These are phyloP conservation scores for Pythium monospermum DNA, from an alignment of 352 stramenopile genomes.

Conservation along the genomic window DNA sequence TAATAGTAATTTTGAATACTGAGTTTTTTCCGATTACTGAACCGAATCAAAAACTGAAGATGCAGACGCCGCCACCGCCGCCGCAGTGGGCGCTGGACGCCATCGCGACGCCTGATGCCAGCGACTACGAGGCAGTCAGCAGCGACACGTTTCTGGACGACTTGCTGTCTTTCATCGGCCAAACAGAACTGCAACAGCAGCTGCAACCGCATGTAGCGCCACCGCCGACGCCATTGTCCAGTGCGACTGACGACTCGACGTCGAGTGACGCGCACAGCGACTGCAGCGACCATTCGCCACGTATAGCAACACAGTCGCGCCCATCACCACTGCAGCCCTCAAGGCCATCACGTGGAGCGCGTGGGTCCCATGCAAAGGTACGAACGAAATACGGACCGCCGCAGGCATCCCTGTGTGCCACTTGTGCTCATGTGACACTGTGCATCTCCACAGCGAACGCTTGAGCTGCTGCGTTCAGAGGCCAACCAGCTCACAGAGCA, in stretches of 20 bases:
- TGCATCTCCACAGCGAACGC: not conserved
- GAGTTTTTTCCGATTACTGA: too few relatives aligned
- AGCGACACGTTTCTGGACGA: slow-evolving; percentile 5
- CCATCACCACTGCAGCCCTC: not conserved
- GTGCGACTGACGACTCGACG: not conserved
- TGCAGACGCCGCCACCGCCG: not conserved
- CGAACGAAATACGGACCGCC: too few relatives aligned
- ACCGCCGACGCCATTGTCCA: too few relatives aligned
- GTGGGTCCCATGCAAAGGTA: too few relatives aligned
- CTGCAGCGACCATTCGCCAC: not conserved
- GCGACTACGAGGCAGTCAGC: too few relatives aligned
- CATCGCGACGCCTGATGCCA: not conserved
- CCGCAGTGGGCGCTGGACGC: not conserved
- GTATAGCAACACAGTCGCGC: not conserved
- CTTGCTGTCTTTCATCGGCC: not conserved
- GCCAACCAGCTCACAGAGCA: not conserved
- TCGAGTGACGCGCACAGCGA: not conserved
- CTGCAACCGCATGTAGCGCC: too few relatives aligned
- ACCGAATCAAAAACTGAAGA: too few relatives aligned
- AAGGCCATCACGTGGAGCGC: not conserved
- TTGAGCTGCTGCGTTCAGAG: not conserved
- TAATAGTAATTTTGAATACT: too few relatives aligned
- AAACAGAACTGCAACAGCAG: not conserved
- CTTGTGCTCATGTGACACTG: too few relatives aligned
- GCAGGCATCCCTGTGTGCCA: too few relatives aligned